Conservation (phyloP, 106 monocot genomes). For the Apostasia ramifera region DNA sequence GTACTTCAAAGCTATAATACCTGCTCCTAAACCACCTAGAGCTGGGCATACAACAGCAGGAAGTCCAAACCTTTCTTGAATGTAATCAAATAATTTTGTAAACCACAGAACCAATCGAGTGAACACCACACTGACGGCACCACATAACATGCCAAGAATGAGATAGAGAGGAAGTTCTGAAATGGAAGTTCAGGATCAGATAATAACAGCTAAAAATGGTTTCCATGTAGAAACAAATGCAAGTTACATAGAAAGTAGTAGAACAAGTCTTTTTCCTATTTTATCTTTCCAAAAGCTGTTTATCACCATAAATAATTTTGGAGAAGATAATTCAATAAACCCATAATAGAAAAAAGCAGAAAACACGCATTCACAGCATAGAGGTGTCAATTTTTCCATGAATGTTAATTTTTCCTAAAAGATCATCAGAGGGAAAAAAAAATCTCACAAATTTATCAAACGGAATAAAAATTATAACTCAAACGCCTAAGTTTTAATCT, state of each 20-base stretch:
- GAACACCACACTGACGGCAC: conserved; percentile 74
- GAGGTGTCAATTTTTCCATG: no score
- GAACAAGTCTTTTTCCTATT: neutral
- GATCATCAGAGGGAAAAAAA: no score
- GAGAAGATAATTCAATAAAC: no score
- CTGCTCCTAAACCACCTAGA: conserved; percentile 83
- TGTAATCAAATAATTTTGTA: conserved; percentile 54
- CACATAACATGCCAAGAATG: conserved; percentile 81
- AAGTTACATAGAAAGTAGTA: neutral
- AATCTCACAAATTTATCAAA: no score
- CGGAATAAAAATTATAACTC: no score
- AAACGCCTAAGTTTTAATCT: no score
- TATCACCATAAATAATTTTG: no score
- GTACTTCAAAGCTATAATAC: conserved; percentile 78
- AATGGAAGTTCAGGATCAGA: conserved; percentile 22
- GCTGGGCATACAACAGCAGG: conserved; percentile 74
- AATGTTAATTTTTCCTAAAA: no score
- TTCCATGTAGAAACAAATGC: neutral
- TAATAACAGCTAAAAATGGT: conserved; percentile 23
- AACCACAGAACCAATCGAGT: conserved; percentile 70
- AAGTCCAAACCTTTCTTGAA: conserved; percentile 52
- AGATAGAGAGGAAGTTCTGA: conserved; percentile 88
- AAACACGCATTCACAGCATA: no score
- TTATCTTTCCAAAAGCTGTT: no score
- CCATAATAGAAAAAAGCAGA: no score